Conservation (phyloP, 352 stramenopile species). For the Globisporangium carolinianum region DNA sequence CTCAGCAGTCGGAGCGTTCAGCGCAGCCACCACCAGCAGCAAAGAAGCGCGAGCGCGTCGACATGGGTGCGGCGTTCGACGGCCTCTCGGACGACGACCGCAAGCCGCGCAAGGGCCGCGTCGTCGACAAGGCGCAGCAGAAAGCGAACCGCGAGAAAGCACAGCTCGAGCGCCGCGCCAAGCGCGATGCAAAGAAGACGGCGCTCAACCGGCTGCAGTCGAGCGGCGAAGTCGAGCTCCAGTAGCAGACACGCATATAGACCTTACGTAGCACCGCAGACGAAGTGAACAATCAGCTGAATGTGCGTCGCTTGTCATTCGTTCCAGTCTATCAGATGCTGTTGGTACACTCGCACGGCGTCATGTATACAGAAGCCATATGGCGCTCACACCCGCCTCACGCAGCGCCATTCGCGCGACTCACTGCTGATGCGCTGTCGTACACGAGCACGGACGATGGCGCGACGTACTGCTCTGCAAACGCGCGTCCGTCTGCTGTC, state of each 20-base stretch:
- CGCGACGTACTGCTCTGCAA: constrained; percentile 49
- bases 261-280: no score
- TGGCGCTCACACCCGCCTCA: no score
- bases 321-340: no score
- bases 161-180: constrained; percentile 36
- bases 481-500: constrained; percentile 50
- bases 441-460: constrained; percentile 52
- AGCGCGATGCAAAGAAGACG: constrained; percentile 54
- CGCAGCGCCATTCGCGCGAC: no score
- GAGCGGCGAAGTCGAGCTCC: constrained; percentile 40
- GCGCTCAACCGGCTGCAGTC: constrained; percentile 41
- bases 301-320: neutral
- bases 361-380: no score
- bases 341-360: no score
- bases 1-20: neutral
- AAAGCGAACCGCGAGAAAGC: constrained; percentile 55
- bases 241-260: neutral
- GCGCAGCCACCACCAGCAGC: neutral
- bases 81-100: constrained; percentile 40
- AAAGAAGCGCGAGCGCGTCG: constrained; percentile 33
- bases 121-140: constrained; percentile 48
- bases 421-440: constrained; percentile 4
- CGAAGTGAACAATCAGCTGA: neutral
- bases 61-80: constrained; percentile 77
- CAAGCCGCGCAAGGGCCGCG: constrained; percentile 9